Evolutionary conservation across 2,329 filamentous ascomycete species (phyloP), one percentile per base, ranked within the genome.

Genomic region (Neofusicoccum umdonicola): DNA sequence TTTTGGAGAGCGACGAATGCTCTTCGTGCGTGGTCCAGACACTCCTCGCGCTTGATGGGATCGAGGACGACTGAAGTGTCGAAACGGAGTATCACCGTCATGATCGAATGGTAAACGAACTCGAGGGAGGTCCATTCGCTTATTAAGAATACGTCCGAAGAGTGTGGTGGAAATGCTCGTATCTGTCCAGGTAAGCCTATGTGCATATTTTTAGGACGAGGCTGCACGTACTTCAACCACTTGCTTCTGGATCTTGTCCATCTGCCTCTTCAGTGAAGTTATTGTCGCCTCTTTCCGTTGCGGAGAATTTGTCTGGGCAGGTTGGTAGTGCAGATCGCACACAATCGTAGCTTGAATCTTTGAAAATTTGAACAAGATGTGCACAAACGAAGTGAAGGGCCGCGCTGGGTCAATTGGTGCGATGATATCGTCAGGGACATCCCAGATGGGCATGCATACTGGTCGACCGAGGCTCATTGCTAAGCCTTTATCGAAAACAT

Each of bases 51-150:
- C 52, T 76, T 74, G 11, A 57, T 31, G 2, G 69, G 67, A 51
- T 73, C 67, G 1, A 70, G 71, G n/a, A 69, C 72, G 19, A 74
- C 70, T 3, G 70, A 69, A 8, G 72, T 71, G 37, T 73, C 74
- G 15, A 74, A 68, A 8, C 73, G 72, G 45, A 74, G 70, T 8
- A 76, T 72, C 3, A 72, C 69, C 7, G 73, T 73, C 31, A 76
- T 58, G 13, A 70, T 73, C 1, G 71, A 75, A 62, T 72, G 74
- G 65, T 72, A 75, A 31, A 73, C 73, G 60, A 76, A 76, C 41
- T 76, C 73, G 7, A 74, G 66, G 47, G 70, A 71, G 27, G 71
- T 72, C 72, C 72, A 76, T 35, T 76, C 72, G 22, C 74, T 68
- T 4, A 72, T 63, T 7, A 73, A 69, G 45, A 71, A 68, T 17